Evolutionary conservation across 352 stramenopile species (phyloP).

Genomic region (Pythium grandisporangium): DNA sequence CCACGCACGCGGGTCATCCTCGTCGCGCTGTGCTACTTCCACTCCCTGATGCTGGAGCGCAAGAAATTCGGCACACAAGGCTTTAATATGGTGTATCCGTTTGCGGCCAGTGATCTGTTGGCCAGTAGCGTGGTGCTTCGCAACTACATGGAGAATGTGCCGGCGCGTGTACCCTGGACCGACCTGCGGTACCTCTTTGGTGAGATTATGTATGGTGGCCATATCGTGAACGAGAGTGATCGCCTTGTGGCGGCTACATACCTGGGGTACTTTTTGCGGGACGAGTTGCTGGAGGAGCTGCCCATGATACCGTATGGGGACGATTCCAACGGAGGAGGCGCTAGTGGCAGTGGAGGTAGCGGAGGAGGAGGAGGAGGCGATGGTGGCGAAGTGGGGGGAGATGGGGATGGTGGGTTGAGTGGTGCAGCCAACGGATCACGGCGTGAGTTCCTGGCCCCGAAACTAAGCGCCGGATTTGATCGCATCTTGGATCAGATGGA

Average conservation of each 20-base stretch:
- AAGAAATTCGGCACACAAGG: constrained; percentile 88
- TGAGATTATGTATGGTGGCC: constrained; percentile 86
- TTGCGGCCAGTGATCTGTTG: constrained; percentile 79
- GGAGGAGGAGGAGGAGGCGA: constrained; percentile 13
- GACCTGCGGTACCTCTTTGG: constrained; percentile 86
- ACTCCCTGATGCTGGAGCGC: constrained; percentile 88
- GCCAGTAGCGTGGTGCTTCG: constrained; percentile 74
- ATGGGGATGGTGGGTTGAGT: background rate
- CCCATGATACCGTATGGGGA: constrained; percentile 85
- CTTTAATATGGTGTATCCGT: constrained; percentile 90
- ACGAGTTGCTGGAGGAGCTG: constrained; percentile 87
- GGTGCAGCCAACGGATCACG: constrained; percentile 6
- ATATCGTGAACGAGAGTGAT: constrained; percentile 83
- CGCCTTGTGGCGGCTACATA: constrained; percentile 78
- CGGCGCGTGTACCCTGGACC: constrained; percentile 81
- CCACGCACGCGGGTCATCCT: constrained; percentile 80
- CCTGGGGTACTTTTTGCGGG: constrained; percentile 80
- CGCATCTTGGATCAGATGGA: constrained; percentile 88
- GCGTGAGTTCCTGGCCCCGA: constrained; percentile 62
- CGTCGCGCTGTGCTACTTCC: constrained; percentile 90
- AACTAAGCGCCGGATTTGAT: constrained; percentile 61
- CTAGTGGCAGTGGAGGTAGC: constrained; percentile 7
- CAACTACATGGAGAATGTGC: constrained; percentile 92
- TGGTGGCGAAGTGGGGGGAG: constrained; percentile 4
- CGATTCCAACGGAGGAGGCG: constrained; percentile 17